phyloP scores from a whole-genome alignment of 2,329 filamentous ascomycete species.

The Dactylellina parvicollis region DNA sequence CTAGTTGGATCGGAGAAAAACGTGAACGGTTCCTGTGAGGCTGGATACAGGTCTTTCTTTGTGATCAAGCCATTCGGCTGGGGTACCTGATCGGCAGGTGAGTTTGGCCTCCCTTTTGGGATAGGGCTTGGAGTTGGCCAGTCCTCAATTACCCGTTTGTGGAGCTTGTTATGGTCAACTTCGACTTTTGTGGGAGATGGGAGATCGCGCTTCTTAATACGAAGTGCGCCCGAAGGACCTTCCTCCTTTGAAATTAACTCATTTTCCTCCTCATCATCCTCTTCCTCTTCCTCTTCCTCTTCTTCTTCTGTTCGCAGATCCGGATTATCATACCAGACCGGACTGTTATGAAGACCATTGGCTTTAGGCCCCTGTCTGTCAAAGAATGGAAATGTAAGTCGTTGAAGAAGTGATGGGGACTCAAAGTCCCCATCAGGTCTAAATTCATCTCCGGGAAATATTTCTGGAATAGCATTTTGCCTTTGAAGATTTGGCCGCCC shows the following conservation, averaged over 20 bases:
- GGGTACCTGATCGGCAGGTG: neutral
- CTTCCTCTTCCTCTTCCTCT: neutral
- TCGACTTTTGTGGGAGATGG: neutral
- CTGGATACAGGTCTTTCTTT: constrained; percentile 11
- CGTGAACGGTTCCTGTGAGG: constrained; percentile 3
- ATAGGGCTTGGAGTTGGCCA: neutral
- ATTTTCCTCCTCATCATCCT: neutral
- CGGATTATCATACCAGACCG: no score
- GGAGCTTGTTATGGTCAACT: neutral
- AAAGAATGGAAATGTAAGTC: no score
- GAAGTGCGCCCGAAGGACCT: neutral
- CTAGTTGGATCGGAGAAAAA: constrained; percentile 15
- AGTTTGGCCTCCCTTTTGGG: neutral
- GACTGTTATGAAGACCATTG: no score
- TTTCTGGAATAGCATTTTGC: neutral
- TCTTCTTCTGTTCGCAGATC: neutral
- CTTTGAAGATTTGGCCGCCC: neutral
- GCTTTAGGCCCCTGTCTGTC: no score
- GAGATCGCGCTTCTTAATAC: neutral
- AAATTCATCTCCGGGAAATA: no score
- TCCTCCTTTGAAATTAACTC: neutral
- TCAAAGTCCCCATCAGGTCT: no score
- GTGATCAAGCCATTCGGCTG: neutral
- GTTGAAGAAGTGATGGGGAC: no score
- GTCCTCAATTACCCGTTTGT: neutral